A percentile compares a stretch with the other conserved stretches of the same genome.
phyloP scores from a whole-genome alignment of 2,329 filamentous ascomycete species.

The Verruconis gallopava region DNA sequence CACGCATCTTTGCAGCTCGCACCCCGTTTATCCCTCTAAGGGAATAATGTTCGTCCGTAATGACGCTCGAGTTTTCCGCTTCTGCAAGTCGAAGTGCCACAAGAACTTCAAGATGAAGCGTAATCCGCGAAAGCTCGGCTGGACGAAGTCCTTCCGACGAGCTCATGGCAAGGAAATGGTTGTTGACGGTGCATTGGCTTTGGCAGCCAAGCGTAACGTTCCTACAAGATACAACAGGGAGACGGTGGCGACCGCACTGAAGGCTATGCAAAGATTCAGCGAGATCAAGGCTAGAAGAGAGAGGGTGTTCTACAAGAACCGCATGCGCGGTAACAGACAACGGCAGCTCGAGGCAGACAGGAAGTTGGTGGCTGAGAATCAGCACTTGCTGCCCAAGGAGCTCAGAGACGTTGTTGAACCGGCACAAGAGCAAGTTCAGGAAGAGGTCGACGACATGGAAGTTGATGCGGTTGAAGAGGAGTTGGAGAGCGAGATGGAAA shows the following conservation, averaged over 20 bases:
- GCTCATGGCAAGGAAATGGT: slow-evolving; percentile 67
- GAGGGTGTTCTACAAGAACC: slow-evolving; percentile 83
- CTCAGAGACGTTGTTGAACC: slow-evolving; percentile 43
- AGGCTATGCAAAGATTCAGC: slow-evolving; percentile 79
- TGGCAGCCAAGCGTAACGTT: slow-evolving; percentile 84
- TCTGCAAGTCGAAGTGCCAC: slow-evolving; percentile 57
- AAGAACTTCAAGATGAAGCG: slow-evolving; percentile 49
- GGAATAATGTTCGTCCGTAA: slow-evolving; percentile 55
- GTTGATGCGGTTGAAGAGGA: slow-evolving; percentile 28
- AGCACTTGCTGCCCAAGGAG: slow-evolving; percentile 67
- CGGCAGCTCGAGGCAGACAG: slow-evolving; percentile 65
- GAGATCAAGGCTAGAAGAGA: slow-evolving; percentile 78
- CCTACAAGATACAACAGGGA: slow-evolving; percentile 94
- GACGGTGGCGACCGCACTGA: slow-evolving; percentile 72
- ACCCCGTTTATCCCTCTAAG: slow-evolving; percentile 9
- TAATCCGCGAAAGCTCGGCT: slow-evolving; percentile 90
- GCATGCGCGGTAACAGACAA: slow-evolving; percentile 83
- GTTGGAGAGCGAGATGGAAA: slow-evolving; percentile 17
- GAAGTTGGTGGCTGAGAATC: slow-evolving; percentile 81
- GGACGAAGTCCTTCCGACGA: slow-evolving; percentile 88
- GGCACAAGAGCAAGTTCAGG: slow-evolving; percentile 37
- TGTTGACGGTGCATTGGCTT: slow-evolving; percentile 86
- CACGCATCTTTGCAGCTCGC: slow-evolving; percentile 23
- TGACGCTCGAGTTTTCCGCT: slow-evolving; percentile 52
- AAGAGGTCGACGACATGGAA: slow-evolving; percentile 22